These are phyloP conservation scores for Macadamia integrifolia DNA, from an alignment of 164 flowering plant species.

Conservation along the genomic window DNA sequence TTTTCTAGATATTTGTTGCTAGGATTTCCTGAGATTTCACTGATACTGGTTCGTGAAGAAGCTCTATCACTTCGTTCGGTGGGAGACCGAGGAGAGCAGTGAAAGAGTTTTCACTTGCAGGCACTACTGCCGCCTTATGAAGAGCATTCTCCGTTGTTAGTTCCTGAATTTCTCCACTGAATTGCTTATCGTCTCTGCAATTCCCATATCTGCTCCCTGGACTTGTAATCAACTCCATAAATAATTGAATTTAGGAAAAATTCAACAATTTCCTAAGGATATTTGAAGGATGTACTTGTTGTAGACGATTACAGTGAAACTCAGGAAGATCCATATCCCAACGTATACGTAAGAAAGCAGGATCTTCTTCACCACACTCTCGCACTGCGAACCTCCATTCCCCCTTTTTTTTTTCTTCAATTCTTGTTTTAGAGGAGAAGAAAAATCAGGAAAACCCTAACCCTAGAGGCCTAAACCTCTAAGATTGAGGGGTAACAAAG, in stretches of 20 bases:
- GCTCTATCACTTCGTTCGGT: slow-evolving; percentile 64
- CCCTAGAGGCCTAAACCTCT: no score
- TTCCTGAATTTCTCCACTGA: slow-evolving; percentile 27
- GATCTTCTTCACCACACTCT: slow-evolving; percentile 29
- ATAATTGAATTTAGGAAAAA: neutral
- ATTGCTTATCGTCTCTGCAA: slow-evolving; percentile 5
- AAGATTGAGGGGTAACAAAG: no score
- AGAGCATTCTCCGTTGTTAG: slow-evolving; percentile 17
- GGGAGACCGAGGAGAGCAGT: slow-evolving; percentile 81
- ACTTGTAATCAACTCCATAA: slow-evolving; percentile 6
- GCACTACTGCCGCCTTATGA: slow-evolving; percentile 1
- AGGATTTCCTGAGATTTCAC: slow-evolving; percentile 8
- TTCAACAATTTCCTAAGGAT: no score
- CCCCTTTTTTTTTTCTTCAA: slow-evolving; percentile 18
- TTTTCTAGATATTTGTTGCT: slow-evolving; percentile 10
- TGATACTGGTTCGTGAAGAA: slow-evolving; percentile 43
- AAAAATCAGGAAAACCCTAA: neutral
- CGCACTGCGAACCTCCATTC: slow-evolving; percentile 33
- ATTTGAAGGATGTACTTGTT: neutral
- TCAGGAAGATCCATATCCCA: slow-evolving; percentile 42
- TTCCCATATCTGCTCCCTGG: neutral
- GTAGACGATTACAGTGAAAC: slow-evolving; percentile 45
- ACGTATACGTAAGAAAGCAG: slow-evolving; percentile 38
- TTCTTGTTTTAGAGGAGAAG: neutral
- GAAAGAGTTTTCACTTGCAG: slow-evolving; percentile 58